These are phyloP conservation scores for Astrephomene gubernaculifera DNA, from an alignment of 139 green algal genomes.

Conservation along the genomic window DNA sequence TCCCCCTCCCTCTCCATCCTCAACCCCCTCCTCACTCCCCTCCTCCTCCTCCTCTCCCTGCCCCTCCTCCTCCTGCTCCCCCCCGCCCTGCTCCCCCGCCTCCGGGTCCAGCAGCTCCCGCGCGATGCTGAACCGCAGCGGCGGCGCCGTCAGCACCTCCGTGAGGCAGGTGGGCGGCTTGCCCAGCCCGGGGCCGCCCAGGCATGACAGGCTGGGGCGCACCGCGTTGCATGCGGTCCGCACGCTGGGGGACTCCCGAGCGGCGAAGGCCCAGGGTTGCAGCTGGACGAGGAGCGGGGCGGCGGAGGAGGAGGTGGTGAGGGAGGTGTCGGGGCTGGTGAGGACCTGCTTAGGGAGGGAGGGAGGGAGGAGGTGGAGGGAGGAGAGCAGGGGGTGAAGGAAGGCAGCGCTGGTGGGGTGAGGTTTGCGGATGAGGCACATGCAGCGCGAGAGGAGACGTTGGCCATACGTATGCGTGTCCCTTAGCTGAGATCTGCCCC, in stretches of 20 bases:
- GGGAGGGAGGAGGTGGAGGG: not conserved
- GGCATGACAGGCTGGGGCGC: constrained; percentile 1
- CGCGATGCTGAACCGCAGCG: constrained; percentile 17
- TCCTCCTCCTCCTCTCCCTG: not conserved
- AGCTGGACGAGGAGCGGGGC: not conserved
- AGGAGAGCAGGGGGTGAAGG: not conserved
- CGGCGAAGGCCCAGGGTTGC: constrained; percentile 4
- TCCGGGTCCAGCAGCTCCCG: not conserved
- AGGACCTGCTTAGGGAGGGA: no score
- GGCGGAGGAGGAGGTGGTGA: not conserved
- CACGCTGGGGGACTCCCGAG: not conserved
- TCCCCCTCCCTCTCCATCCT: not conserved
- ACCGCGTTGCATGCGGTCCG: not conserved
- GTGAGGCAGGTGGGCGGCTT: not conserved
- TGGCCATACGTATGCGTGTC: not conserved
- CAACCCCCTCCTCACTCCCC: not conserved
- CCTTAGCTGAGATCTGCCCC: not conserved
- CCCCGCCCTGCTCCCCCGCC: not conserved
- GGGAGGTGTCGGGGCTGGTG: not conserved
- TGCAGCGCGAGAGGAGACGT: not conserved
- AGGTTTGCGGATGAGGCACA: not conserved
- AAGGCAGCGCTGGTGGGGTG: not conserved
- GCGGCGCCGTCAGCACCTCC: constrained; percentile 17
- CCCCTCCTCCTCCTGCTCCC: not conserved
- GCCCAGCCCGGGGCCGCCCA: constrained; percentile 6